Percentiles rank a stretch among this genome's conserved stretches.
Conservation (phyloP, 176 grass and related monocot species). For the Dactylis glomerata region DNA sequence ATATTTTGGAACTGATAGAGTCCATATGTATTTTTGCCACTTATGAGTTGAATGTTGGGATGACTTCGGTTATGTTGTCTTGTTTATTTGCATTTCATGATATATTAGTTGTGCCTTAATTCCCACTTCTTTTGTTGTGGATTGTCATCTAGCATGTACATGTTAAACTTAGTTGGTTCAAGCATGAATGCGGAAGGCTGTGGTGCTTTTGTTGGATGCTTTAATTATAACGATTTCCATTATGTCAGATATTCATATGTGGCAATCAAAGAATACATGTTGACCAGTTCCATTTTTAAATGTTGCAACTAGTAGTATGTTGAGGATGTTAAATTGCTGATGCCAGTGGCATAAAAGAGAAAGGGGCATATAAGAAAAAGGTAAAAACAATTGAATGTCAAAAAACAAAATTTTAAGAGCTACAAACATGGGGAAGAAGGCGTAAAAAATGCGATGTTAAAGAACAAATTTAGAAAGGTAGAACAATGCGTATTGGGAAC, state of each 20-base stretch:
- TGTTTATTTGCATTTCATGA: background rate
- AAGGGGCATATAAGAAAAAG: background rate
- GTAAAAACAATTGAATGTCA: background rate
- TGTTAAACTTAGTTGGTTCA: background rate
- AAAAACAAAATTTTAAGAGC: background rate
- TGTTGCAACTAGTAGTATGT: background rate
- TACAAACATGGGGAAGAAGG: background rate
- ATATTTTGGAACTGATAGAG: too few species aligned
- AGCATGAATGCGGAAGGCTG: background rate
- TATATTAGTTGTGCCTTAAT: background rate
- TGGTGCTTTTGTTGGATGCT: background rate
- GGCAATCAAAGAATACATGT: background rate
- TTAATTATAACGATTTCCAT: background rate
- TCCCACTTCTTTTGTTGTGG: background rate
- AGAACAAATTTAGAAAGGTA: background rate
- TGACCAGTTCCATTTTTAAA: background rate
- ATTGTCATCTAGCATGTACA: background rate
- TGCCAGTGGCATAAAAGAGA: background rate
- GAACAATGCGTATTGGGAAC: background rate
- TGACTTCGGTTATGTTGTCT: background rate
- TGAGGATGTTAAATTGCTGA: background rate
- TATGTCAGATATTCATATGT: background rate
- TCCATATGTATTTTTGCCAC: background rate
- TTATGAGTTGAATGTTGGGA: background rate
- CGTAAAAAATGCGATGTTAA: background rate